Conservation (phyloP, 106 monocot genomes). For the Allium fistulosum region DNA sequence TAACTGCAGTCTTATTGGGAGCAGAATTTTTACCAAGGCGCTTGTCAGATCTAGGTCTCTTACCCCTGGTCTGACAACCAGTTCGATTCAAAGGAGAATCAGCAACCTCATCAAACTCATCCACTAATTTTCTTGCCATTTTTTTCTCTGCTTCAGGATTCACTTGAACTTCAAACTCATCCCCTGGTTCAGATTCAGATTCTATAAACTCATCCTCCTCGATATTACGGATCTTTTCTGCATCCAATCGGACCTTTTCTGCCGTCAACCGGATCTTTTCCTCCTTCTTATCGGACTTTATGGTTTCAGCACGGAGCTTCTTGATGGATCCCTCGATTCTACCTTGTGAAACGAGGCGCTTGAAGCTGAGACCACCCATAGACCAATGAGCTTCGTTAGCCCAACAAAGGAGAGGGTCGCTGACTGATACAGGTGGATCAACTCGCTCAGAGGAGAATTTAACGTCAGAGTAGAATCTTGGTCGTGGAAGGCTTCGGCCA, state of each 20-base stretch:
- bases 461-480: slow-evolving; percentile 42
- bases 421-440: slow-evolving; percentile 47
- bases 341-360: slow-evolving; percentile 71
- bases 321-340: slow-evolving; percentile 75
- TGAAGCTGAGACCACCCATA: slow-evolving; percentile 73
- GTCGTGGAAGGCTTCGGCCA: slow-evolving; percentile 74
- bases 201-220: neutral
- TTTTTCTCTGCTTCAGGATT: neutral
- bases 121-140: neutral
- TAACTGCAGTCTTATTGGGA: too few relatives aligned
- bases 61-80: neutral
- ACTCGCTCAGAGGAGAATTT: slow-evolving; percentile 24
- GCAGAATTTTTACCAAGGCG: too few relatives aligned
- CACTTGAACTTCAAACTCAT: neutral
- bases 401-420: slow-evolving; percentile 68
- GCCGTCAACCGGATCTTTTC: neutral
- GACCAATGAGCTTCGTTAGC: slow-evolving; percentile 86
- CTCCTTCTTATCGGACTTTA: neutral
- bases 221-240: neutral
- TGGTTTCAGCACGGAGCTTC: slow-evolving; percentile 41
- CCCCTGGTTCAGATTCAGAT: neutral
- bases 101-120: neutral
- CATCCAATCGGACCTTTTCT: neutral
- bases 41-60: neutral
- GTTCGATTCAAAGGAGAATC: neutral